Conservation (phyloP, 2,329 filamentous ascomycete species). For the Fusarium equiseti region DNA sequence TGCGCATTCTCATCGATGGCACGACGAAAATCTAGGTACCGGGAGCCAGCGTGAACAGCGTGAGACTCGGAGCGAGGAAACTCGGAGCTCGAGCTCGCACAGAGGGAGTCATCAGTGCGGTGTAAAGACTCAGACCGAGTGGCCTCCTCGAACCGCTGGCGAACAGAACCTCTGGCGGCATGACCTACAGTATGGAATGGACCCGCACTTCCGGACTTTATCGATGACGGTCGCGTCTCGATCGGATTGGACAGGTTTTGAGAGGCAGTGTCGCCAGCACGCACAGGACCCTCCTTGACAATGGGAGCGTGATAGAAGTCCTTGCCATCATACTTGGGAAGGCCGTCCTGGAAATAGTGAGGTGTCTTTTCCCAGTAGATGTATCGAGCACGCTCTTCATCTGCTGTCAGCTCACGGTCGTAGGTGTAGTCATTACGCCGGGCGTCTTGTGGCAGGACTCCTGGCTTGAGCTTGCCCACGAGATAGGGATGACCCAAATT, state of each 20-base stretch:
- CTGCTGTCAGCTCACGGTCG: constrained; percentile 66
- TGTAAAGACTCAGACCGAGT: constrained; percentile 53
- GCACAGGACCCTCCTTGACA: constrained; percentile 52
- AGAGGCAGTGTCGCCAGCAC: neutral
- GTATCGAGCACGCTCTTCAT: constrained; percentile 69
- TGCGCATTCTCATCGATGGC: constrained; percentile 28
- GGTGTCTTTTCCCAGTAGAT: constrained; percentile 72
- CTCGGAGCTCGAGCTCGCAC: constrained; percentile 35
- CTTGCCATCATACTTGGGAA: constrained; percentile 74
- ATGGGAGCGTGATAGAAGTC: constrained; percentile 72
- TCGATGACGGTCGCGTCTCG: constrained; percentile 6
- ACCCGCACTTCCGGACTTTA: constrained; percentile 23
- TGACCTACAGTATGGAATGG: constrained; percentile 34
- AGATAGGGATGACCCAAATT: constrained; percentile 61
- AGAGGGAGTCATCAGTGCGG: constrained; percentile 39
- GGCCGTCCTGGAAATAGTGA: constrained; percentile 61
- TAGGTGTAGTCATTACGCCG: constrained; percentile 66
- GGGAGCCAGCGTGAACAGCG: constrained; percentile 41
- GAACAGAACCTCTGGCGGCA: constrained; percentile 25
- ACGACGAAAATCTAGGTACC: constrained; percentile 47
- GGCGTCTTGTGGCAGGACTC: constrained; percentile 56
- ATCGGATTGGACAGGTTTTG: neutral
- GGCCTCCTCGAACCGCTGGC: constrained; percentile 44
- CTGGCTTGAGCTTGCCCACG: constrained; percentile 63
- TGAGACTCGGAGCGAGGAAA: constrained; percentile 44